A percentile compares a stretch with the other conserved stretches of the same genome.
Evolutionary conservation across 352 stramenopile species (phyloP).

Genomic region (Sclerospora graminicola): DNA sequence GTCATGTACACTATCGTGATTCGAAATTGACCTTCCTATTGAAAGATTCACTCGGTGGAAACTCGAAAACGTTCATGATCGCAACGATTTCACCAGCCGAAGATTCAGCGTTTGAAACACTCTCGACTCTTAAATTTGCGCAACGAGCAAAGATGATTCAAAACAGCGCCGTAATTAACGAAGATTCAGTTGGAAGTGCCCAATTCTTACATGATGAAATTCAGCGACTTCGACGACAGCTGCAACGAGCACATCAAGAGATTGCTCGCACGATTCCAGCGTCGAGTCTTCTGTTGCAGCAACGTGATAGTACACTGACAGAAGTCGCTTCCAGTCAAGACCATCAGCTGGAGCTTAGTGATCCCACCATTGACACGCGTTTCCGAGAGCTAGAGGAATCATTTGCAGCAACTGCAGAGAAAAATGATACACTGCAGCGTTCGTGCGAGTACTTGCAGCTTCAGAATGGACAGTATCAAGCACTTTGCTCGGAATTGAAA

Average conservation of each 20-base stretch:
- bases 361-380: conserved; percentile 28
- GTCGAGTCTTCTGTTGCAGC: conserved; percentile 8
- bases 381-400: conserved; percentile 58
- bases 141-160: conserved; percentile 79
- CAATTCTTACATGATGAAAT: conserved; percentile 69
- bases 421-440: conserved; percentile 41
- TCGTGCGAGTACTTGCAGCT: conserved; percentile 46
- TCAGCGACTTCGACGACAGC: conserved; percentile 36
- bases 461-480: conserved; percentile 39
- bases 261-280: conserved; percentile 16
- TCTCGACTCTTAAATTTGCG: conserved; percentile 80
- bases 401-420: conserved; percentile 47
- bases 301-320: conserved; percentile 1
- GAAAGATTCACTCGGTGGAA: conserved; percentile 77
- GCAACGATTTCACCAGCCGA: conserved; percentile 73
- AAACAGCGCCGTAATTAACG: conserved; percentile 79
- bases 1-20: conserved; percentile 78
- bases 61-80: conserved; percentile 85
- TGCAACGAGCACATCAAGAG: conserved; percentile 40
- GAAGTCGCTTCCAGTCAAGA: conserved; percentile 11
- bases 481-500: conserved; percentile 49
- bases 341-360: conserved; percentile 9
- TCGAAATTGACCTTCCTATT: conserved; percentile 81
- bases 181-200: conserved; percentile 59
- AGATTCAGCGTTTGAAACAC: conserved; percentile 77